Conservation (phyloP, 2,329 filamentous ascomycete species). For the Xylariaceae sp. region DNA sequence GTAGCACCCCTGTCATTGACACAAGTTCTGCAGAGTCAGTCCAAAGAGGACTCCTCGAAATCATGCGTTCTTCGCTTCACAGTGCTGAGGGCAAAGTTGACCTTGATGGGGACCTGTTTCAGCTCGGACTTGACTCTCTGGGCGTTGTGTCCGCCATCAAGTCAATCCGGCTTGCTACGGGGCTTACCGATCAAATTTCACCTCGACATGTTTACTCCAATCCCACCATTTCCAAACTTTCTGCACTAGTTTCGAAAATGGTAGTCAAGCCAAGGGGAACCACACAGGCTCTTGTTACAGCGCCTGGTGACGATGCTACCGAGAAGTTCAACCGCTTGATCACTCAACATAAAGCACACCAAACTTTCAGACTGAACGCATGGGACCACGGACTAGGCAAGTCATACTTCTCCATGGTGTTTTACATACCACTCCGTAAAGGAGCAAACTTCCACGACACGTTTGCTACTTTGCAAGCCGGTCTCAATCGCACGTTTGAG, state of each 20-base stretch:
- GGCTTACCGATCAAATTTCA: slow-evolving; percentile 29
- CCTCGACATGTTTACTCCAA: slow-evolving; percentile 37
- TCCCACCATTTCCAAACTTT: slow-evolving; percentile 27
- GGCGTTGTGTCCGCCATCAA: slow-evolving; percentile 26
- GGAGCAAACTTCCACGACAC: slow-evolving; percentile 27
- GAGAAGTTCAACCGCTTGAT: slow-evolving; percentile 17
- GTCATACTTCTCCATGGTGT: slow-evolving; percentile 30
- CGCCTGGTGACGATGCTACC: neutral
- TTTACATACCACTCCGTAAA: slow-evolving; percentile 33
- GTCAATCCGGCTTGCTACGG: slow-evolving; percentile 29
- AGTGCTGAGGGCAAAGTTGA: neutral
- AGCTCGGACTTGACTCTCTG: slow-evolving; percentile 9
- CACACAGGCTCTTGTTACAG: slow-evolving; percentile 8
- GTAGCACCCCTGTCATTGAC: neutral
- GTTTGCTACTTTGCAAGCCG: slow-evolving; percentile 33
- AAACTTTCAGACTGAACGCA: slow-evolving; percentile 31
- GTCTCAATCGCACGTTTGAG: slow-evolving; percentile 34
- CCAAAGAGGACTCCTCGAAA: neutral
- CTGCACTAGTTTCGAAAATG: slow-evolving; percentile 22
- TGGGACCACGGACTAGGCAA: slow-evolving; percentile 35
- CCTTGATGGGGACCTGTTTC: slow-evolving; percentile 1
- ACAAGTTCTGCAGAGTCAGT: slow-evolving; percentile 4
- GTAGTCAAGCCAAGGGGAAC: slow-evolving; percentile 12
- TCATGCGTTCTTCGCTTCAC: neutral
- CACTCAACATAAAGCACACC: slow-evolving; percentile 24